Conservation (phyloP, 371 early-diverging fungal genomes). For the Batkoa obscura region DNA sequence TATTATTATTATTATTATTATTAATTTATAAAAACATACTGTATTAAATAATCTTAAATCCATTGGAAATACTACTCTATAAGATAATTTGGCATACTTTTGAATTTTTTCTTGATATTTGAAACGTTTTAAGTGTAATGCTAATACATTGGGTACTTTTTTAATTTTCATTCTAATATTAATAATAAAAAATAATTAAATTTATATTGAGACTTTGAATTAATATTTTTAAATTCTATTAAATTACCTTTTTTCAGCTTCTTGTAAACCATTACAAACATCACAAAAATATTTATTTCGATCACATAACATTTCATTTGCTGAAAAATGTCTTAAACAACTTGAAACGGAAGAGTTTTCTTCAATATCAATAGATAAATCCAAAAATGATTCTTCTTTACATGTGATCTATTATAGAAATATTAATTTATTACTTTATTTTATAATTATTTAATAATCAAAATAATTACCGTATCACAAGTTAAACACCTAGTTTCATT, state of each 20-base stretch:
- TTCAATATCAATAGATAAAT: constrained; percentile 88
- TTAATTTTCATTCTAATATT: constrained; percentile 81
- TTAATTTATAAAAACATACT: too few relatives aligned
- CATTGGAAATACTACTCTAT: constrained; percentile 83
- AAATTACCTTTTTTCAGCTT: constrained; percentile 72
- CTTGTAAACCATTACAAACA: constrained; percentile 80
- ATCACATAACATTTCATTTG: constrained; percentile 77
- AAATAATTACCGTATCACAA: constrained; percentile 65
- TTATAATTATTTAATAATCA: neutral
- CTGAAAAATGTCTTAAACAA: constrained; percentile 85
- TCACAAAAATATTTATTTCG: constrained; percentile 96
- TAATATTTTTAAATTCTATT: too few relatives aligned
- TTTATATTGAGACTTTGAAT: too few relatives aligned
- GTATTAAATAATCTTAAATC: constrained; percentile 87
- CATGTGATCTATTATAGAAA: constrained; percentile 75
- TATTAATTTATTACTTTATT: too few relatives aligned
- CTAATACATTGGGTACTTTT: constrained; percentile 78
- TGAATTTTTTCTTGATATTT: constrained; percentile 86
- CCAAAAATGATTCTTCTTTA: constrained; percentile 85
- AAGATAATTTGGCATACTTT: constrained; percentile 79
- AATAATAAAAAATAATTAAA: too few relatives aligned
- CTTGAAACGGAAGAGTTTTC: constrained; percentile 82
- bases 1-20: neutral
- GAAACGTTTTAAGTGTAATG: constrained; percentile 89
- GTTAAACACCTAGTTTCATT: constrained; percentile 92